phyloP scores from a whole-genome alignment of 768 basidiomycete species.

The Suillus discolor region DNA sequence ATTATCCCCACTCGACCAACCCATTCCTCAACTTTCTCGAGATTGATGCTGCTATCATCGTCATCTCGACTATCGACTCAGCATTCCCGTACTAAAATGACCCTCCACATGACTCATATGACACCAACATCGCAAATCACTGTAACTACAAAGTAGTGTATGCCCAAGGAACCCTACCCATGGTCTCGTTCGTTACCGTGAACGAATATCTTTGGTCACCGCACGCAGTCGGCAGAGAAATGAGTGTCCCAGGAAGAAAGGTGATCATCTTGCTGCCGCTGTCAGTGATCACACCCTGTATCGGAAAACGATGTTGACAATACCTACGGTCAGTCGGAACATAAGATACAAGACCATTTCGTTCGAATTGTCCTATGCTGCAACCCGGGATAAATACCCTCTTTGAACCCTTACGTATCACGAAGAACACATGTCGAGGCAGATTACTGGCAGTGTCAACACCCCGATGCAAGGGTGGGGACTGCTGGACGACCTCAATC shows the following conservation, averaged over 20 bases:
- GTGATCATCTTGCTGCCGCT: slow-evolving; percentile 92
- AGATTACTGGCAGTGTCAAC: too few species aligned
- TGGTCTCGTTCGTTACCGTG: slow-evolving; percentile 89
- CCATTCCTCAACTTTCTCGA: slow-evolving; percentile 96
- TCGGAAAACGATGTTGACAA: neutral
- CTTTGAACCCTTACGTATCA: too few species aligned
- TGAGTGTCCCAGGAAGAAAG: slow-evolving; percentile 65
- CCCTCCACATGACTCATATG: slow-evolving; percentile 15
- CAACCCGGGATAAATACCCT: too few species aligned
- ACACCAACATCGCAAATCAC: slow-evolving; percentile 51
- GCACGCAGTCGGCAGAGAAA: slow-evolving; percentile 77
- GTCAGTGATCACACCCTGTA: slow-evolving; percentile 52
- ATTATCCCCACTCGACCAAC: slow-evolving; percentile 97
- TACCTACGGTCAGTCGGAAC: slow-evolving; percentile 68
- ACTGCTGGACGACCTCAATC: neutral
- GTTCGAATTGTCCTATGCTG: too few species aligned
- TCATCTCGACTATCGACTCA: slow-evolving; percentile 21
- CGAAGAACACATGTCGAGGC: neutral
- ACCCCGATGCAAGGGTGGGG: neutral
- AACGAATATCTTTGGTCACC: slow-evolving; percentile 96
- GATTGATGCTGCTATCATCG: slow-evolving; percentile 42
- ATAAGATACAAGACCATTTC: slow-evolving; percentile 77
- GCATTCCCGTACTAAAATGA: slow-evolving; percentile 35
- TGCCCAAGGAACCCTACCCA: slow-evolving; percentile 71
- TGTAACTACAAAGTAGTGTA: slow-evolving; percentile 87